These are phyloP conservation scores for Oenanthe javanica DNA, from an alignment of 140 eudicot species.

Conservation along the genomic window DNA sequence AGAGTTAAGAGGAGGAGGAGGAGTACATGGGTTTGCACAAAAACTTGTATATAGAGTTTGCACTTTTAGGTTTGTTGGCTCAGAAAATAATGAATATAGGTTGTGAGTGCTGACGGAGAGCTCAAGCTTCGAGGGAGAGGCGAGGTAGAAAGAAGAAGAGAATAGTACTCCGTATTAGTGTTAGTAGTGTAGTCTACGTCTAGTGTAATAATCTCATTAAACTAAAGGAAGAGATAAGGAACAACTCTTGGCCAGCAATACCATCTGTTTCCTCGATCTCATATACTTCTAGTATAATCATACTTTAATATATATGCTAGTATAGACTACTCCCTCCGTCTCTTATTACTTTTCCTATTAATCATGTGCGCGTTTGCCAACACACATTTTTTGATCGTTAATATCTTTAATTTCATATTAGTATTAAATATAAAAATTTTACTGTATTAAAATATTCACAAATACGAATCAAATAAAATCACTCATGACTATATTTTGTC, in stretches of 20 bases:
- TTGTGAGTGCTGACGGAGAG: slow-evolving; percentile 38
- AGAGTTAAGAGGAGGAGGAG: background rate
- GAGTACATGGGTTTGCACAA: slow-evolving; percentile 13
- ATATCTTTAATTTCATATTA: too few relatives aligned
- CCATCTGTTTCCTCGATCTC: background rate
- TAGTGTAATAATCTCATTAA: background rate
- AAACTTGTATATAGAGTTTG: slow-evolving; percentile 3
- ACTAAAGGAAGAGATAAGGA: slow-evolving; percentile 28
- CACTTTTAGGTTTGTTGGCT: background rate
- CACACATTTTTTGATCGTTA: too few relatives aligned
- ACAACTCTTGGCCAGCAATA: slow-evolving; percentile 12
- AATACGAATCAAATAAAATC: too few relatives aligned
- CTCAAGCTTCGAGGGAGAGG: slow-evolving; percentile 63
- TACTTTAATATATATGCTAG: too few relatives aligned
- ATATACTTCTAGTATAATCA: background rate
- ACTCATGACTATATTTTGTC: too few relatives aligned
- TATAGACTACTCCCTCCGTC: too few relatives aligned
- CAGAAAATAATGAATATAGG: slow-evolving; percentile 25
- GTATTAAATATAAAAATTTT: too few relatives aligned
- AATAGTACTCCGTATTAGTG: too few relatives aligned
- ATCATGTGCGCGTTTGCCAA: too few relatives aligned
- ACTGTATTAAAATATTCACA: too few relatives aligned
- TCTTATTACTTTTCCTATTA: too few relatives aligned
- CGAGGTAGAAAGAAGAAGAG: slow-evolving; percentile 9
- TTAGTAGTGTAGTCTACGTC: too few relatives aligned